phyloP scores from a whole-genome alignment of 2,329 filamentous ascomycete species.

The Fusarium clavum region DNA sequence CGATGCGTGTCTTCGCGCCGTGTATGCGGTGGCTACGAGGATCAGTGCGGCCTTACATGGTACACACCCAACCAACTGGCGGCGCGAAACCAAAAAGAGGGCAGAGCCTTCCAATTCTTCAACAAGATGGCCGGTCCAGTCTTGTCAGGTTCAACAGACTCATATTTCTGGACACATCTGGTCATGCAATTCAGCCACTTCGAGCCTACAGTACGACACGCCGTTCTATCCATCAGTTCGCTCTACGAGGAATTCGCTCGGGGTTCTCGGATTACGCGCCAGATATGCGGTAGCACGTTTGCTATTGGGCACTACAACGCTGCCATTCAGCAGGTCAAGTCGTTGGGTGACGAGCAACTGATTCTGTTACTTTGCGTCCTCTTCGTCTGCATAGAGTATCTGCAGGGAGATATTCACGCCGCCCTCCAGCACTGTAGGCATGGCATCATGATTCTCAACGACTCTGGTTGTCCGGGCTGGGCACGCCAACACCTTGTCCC shows the following conservation, averaged over 20 bases:
- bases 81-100: slow-evolving; percentile 11
- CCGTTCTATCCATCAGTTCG: slow-evolving; percentile 29
- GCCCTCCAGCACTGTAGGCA: slow-evolving; percentile 17
- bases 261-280: slow-evolving; percentile 3
- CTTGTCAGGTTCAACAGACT: slow-evolving; percentile 20
- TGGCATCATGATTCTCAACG: slow-evolving; percentile 9
- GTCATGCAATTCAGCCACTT: slow-evolving; percentile 39
- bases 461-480: neutral
- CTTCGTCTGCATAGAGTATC: slow-evolving; percentile 29
- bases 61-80: slow-evolving; percentile 17
- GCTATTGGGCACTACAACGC: slow-evolving; percentile 25
- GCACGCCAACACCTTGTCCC: slow-evolving; percentile 11
- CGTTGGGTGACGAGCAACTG: neutral
- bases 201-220: slow-evolving; percentile 21
- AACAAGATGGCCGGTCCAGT: slow-evolving; percentile 16
- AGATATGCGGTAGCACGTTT: slow-evolving; percentile 11
- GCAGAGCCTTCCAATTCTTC: slow-evolving; percentile 30
- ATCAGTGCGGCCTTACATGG: neutral
- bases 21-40: slow-evolving; percentile 7
- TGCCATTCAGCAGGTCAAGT: slow-evolving; percentile 22
- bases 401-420: slow-evolving; percentile 20
- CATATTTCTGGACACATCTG: slow-evolving; percentile 35
- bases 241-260: slow-evolving; percentile 24
- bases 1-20: slow-evolving; percentile 4
- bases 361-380: slow-evolving; percentile 26